phyloP scores from a whole-genome alignment of 257 asterid species.

The Lantana camara region DNA sequence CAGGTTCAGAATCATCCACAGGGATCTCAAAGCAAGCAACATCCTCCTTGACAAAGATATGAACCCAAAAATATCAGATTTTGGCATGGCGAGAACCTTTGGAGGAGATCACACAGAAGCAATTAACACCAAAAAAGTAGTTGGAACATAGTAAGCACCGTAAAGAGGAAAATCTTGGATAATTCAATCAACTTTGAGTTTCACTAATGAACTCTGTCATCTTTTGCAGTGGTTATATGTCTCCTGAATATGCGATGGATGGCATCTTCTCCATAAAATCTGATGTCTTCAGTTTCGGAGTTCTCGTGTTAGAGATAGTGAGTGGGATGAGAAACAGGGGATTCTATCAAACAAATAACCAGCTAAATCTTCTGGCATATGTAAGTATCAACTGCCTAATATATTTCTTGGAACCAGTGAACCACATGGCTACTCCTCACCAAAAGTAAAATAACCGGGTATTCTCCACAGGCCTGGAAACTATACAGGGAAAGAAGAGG shows the following conservation, averaged over 20 bases:
- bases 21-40: slow-evolving; percentile 85
- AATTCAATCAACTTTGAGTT: background rate
- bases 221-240: slow-evolving; percentile 72
- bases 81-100: slow-evolving; percentile 85
- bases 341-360: slow-evolving; percentile 64
- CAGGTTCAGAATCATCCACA: slow-evolving; percentile 72
- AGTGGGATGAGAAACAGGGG: slow-evolving; percentile 72
- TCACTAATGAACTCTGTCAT: background rate
- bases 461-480: slow-evolving; percentile 58
- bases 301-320: slow-evolving; percentile 67
- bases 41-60: slow-evolving; percentile 64
- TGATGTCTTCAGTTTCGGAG: slow-evolving; percentile 81
- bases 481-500: slow-evolving; percentile 59
- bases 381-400: slow-evolving; percentile 39
- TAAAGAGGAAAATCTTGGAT: too few relatives aligned
- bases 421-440: too few relatives aligned
- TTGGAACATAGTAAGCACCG: slow-evolving; percentile 72
- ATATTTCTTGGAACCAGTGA: background rate
- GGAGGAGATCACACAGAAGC: slow-evolving; percentile 79
- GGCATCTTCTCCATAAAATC: slow-evolving; percentile 77
- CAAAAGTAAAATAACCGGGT: background rate
- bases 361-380: slow-evolving; percentile 71
- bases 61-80: slow-evolving; percentile 81
- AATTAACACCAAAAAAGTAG: slow-evolving; percentile 66
- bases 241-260: slow-evolving; percentile 88